Base-by-base conservation (phyloP, 2,329 filamentous ascomycete species). In the Clonostachys byssicola region DNA sequence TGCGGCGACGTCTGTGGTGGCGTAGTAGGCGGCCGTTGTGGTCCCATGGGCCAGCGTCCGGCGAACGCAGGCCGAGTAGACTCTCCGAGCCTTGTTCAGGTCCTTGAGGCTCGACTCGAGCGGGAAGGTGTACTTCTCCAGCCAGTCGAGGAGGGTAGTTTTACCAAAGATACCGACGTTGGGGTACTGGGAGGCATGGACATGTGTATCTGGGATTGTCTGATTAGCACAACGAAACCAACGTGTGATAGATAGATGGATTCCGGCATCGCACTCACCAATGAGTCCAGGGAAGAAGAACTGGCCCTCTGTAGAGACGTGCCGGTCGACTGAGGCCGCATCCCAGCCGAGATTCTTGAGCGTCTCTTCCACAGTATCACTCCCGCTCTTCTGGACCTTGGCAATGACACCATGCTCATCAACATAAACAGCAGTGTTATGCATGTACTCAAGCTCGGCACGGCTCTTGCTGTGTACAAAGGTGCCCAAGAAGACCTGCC, bases 141-240 rank as follows among this genome's bases (percentile, higher is more conserved):
- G 76, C 94, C 94, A 99, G 68, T 94, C 87, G 13, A 99, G 80
- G 34, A 99, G 83, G 1, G 92, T 96, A 0, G 89, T 86, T 54
- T 92, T 94, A 59, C 94, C 94, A 62, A 97, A 97, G 53, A 99
- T 86, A 49, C 94, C 94, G 2, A 83, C 82, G 61, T 99, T 99
- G 49, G 92, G 91, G 59, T 96, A 96, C 70, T 99, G 94, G 0
- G 92, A 81, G 9, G 94, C 94, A 64, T 99, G 94, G 49, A 96
- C 88, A 64, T 99, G 94, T 1, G 94, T 96, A 66, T 99, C 92
- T 92, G 52, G n/a, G 20, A 16, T 20, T 34, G 14, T 34, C 35
- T 42, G 6, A 42, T 20, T 18, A n/a, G 13, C 40, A 20, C 13
- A 30, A 20, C 40, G 20, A 17, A 42, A 23, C 14, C 34, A 12